phyloP scores from a whole-genome alignment of 371 early-diverging fungal genomes.

The Rhizopus arrhizus region DNA sequence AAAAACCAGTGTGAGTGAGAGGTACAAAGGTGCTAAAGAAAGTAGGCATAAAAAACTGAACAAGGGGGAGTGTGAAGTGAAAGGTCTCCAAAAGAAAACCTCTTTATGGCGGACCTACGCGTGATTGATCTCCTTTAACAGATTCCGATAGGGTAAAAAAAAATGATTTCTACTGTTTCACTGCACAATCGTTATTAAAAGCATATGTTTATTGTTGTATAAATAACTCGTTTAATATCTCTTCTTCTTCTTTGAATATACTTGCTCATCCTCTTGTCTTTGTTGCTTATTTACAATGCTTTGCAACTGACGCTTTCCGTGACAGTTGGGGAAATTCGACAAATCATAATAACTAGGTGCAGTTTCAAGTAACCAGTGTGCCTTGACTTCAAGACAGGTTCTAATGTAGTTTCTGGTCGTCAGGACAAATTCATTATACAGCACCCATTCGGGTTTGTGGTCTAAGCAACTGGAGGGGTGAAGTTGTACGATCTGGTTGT shows the following conservation, averaged over 20 bases:
- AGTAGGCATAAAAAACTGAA: too few relatives aligned
- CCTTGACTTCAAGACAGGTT: conserved; percentile 86
- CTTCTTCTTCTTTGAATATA: conserved; percentile 38
- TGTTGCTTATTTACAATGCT: conserved; percentile 46
- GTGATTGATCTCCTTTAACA: too few relatives aligned
- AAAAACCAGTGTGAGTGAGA: too few relatives aligned
- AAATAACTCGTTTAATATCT: conserved; percentile 17
- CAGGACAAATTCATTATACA: conserved; percentile 97
- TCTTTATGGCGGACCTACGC: too few relatives aligned
- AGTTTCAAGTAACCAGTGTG: conserved; percentile 91
- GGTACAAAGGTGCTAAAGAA: too few relatives aligned
- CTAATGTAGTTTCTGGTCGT: conserved; percentile 95
- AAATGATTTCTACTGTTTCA: too few relatives aligned
- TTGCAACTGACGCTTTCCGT: conserved; percentile 84
- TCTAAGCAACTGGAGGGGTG: conserved; percentile 90
- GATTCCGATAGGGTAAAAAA: too few relatives aligned
- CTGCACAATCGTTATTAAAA: too few relatives aligned
- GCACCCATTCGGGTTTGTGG: conserved; percentile 94
- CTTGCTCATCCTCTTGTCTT: conserved; percentile 39
- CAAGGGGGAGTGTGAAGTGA: too few relatives aligned
- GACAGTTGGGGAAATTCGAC: conserved; percentile 86
- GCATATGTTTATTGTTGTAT: not conserved
- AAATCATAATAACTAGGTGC: conserved; percentile 82
- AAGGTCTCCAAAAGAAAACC: too few relatives aligned
- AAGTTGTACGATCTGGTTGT: conserved; percentile 94